Evolutionary conservation across 2,329 filamentous ascomycete genomes (phyloP).

Genomic region (Fusarium sublunatum): DNA sequence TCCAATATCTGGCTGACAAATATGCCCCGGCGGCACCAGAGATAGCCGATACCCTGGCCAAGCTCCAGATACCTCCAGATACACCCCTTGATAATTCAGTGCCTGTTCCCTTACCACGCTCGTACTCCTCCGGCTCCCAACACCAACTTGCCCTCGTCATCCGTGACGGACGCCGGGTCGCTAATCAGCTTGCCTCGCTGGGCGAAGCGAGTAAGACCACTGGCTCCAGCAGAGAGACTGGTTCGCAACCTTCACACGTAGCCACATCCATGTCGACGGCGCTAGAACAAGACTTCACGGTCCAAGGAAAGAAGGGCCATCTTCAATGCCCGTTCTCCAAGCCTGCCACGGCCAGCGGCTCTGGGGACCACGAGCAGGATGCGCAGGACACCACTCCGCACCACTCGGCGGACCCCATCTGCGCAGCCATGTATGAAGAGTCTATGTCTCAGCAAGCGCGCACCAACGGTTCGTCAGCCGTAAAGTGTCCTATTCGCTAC

Average conservation of each 20-base stretch:
- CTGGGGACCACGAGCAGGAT: slow-evolving; percentile 44
- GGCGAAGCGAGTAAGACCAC: slow-evolving; percentile 64
- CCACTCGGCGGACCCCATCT: slow-evolving; percentile 69
- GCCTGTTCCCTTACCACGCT: slow-evolving; percentile 66
- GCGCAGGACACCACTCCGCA: slow-evolving; percentile 58
- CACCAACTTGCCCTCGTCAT: slow-evolving; percentile 73
- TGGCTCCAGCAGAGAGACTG: slow-evolving; percentile 61
- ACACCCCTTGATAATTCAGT: slow-evolving; percentile 60
- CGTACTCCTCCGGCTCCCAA: slow-evolving; percentile 53
- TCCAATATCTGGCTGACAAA: slow-evolving; percentile 73
- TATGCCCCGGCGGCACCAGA: slow-evolving; percentile 73
- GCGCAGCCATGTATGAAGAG: slow-evolving; percentile 72
- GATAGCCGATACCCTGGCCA: slow-evolving; percentile 73
- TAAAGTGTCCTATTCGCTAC: slow-evolving; percentile 91
- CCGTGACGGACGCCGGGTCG: slow-evolving; percentile 70
- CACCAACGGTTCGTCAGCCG: slow-evolving; percentile 61
- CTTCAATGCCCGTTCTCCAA: slow-evolving; percentile 83
- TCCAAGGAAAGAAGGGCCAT: slow-evolving; percentile 81
- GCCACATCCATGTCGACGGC: slow-evolving; percentile 71
- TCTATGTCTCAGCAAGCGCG: slow-evolving; percentile 64
- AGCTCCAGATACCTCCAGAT: slow-evolving; percentile 72
- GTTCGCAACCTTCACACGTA: slow-evolving; percentile 58
- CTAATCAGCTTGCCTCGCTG: slow-evolving; percentile 62
- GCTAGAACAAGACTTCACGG: slow-evolving; percentile 91
- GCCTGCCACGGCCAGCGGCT: slow-evolving; percentile 50